A percentile compares a stretch with the other conserved stretches of the same genome.
These are phyloP conservation scores for Citropsis articulata DNA, from an alignment of 345 rosid species.

Conservation along the genomic window DNA sequence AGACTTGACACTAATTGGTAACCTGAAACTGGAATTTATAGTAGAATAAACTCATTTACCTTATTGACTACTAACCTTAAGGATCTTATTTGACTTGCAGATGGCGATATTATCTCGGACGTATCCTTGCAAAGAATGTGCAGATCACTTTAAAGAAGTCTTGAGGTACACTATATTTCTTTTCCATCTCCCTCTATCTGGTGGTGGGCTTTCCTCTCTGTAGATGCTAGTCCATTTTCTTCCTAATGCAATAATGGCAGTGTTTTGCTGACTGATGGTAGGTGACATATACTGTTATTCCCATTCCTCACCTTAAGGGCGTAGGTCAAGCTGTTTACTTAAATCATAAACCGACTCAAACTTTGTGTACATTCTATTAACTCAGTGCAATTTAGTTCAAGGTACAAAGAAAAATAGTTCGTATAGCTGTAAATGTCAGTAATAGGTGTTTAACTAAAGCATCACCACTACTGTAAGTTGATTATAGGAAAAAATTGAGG, in stretches of 20 bases:
- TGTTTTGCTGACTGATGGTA: background rate
- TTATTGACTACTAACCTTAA: background rate
- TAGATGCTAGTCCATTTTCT: background rate
- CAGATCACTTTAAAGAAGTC: slow-evolving; percentile 92
- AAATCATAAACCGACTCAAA: background rate
- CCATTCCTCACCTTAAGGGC: background rate
- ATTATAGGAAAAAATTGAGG: background rate
- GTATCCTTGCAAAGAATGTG: slow-evolving; percentile 96
- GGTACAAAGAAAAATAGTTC: background rate
- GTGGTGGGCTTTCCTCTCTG: background rate
- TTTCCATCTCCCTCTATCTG: background rate
- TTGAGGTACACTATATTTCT: slow-evolving; percentile 48
- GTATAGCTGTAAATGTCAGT: background rate
- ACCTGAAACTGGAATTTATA: background rate
- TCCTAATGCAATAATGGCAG: background rate
- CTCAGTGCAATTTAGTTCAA: background rate
- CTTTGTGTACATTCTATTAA: background rate
- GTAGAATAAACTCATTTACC: background rate
- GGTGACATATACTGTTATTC: background rate
- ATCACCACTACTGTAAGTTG: background rate
- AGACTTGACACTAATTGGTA: background rate
- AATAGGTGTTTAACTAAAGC: background rate
- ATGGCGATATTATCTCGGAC: slow-evolving; percentile 86
- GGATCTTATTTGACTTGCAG: slow-evolving; percentile 37
- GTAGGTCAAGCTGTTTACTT: background rate